Base-by-base conservation (phyloP, 2,329 filamentous ascomycete genomes). In the Fusarium agapanthi region DNA sequence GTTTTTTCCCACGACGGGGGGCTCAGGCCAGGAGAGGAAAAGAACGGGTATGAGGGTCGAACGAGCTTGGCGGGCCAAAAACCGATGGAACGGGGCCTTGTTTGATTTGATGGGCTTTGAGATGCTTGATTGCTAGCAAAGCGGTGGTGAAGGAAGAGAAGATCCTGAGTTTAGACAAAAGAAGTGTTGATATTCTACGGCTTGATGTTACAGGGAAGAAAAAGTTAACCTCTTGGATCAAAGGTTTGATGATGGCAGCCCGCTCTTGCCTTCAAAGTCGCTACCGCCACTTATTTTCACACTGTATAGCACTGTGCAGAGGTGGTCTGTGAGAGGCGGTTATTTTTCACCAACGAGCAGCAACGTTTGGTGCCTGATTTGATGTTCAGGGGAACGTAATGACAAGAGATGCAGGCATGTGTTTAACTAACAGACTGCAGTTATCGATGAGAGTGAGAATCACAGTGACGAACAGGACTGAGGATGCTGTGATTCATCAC, bases 1-100 rank as follows among this genome's bases (percentile, higher is more conserved):
- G 75, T 69, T 68, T 72, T 74, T 76, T 77, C 73, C 71, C 63
- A 69, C 65, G 72, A 65, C 60, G 61, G 66, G 70, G 55, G 58
- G 58, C 61, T 70, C 72, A 65, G 66, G 57, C 65, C 72, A 75
- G 59, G 70, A 74, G 67, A 75, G 71, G 73, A 71, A 76, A 76
- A 74, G 72, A 75, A 71, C 72, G 73, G 75, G 73, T 75, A 75
- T 73, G 66, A 63, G 67, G 48, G 67, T 74, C 68, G 69, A 75
- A 67, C 54, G 68, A 61, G 70, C 71, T 69, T 70, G 58, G 67
- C 69, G 63, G 64, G 70, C 71, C 67, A 75, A 70, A 73, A 67
- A 64, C 40, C 43, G 44, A 61, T 44, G 37, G 61, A 44, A 68
- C 50, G 57, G 64, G 64, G 65, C 57, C 65, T 62, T 37, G 34